Evolutionary conservation across 2,329 filamentous ascomycete species (phyloP).

Genomic region (Trichoderma sp.): DNA sequence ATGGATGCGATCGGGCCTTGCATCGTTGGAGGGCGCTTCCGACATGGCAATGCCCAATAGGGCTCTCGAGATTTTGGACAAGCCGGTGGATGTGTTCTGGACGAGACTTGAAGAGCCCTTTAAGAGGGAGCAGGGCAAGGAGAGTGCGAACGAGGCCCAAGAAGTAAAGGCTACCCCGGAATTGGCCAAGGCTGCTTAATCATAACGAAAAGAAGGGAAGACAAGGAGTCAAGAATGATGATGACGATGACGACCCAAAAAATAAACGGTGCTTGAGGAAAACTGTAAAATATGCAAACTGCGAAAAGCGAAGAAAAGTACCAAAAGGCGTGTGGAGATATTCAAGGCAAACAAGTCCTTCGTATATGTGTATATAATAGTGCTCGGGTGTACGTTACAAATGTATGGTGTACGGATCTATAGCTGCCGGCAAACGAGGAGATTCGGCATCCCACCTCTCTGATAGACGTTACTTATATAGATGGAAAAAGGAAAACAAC

Average conservation of each 20-base stretch:
- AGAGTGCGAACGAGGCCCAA: constrained; percentile 22
- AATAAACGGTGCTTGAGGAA: not conserved
- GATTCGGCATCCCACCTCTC: constrained; percentile 7
- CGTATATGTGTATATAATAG: constrained; percentile 8
- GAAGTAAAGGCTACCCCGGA: not conserved
- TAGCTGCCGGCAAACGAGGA: not conserved
- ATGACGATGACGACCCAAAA: constrained; percentile 3
- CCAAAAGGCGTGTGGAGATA: not conserved
- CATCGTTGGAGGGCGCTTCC: constrained; percentile 53
- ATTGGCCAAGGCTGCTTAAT: constrained; percentile 21
- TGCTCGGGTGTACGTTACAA: not conserved
- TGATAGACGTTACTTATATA: constrained; percentile 17
- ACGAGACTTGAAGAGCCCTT: constrained; percentile 49
- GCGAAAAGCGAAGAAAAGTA: constrained; percentile 5
- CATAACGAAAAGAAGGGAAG: not conserved
- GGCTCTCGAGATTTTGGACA: constrained; percentile 41
- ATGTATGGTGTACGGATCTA: not conserved
- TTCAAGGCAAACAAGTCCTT: not conserved
- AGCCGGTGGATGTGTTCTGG: constrained; percentile 50
- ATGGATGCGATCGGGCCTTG: constrained; percentile 57
- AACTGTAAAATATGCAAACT: constrained; percentile 11
- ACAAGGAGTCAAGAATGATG: not conserved
- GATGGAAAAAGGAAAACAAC: not conserved
- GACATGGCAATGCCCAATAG: constrained; percentile 48
- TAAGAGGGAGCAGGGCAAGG: constrained; percentile 38